Base-by-base conservation (phyloP, 305 asterid genomes). In the Fraxinus nigra region DNA sequence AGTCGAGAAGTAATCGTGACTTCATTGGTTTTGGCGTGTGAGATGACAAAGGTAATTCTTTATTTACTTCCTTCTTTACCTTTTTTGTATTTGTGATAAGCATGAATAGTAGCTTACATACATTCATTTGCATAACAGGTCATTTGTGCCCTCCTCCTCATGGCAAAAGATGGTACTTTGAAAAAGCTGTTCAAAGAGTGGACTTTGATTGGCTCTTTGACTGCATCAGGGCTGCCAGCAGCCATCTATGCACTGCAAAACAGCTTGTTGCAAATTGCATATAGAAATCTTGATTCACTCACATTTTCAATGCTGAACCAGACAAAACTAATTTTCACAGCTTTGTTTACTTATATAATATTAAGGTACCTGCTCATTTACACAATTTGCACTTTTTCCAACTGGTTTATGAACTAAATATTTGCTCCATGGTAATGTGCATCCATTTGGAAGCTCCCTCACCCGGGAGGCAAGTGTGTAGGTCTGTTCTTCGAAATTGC, bases 151-250 rank as follows among this genome's bases (percentile, higher is more conserved):
- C 78, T 96, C 77, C 11, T 90, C 82, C 94, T 96, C 85, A 88
- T 96, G 90, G 90, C 89, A 67, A 94, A 89, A 90, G 91, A 93
- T 32, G 99, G 99, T 73, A 90, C 83, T 67, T 86, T 96, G 87
- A 90, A 84, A 87, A 94, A 88, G 87, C 65, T 90, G 35, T 89
- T 83, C 82, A 90, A 88, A 86, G 90, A 92, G 43, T 96, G 99
- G 99, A 96, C 93, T 78, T 87, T 96, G 86, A 74, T 92, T 78
- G 95, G 92, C 83, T 92, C 97, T 61, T 86, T 94, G 88, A 94
- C 95, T 75, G 99, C 98, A 85, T 96, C 99, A 75, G 98, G 98
- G 76, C 88, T 96, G 56, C 99, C 98, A 37, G 98, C 99, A 54
- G 97, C 97, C 80, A 96, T 93, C 79, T 96, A 96, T 81, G 98